Evolutionary conservation across 257 asterid genomes (phyloP).

Genomic region (Solanum chaucha): DNA sequence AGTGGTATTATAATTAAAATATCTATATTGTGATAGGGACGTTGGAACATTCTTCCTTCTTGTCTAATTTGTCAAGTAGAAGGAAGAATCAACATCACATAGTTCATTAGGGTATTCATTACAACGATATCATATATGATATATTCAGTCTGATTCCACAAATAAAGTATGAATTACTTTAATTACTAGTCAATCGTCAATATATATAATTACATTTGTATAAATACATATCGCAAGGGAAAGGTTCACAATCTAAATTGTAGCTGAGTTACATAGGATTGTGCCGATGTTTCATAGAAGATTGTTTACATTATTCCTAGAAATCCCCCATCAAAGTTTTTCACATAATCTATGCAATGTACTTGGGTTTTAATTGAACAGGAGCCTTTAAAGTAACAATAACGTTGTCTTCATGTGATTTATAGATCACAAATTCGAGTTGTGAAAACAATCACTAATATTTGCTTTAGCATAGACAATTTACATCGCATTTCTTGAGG

Average conservation of each 20-base stretch:
- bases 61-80: not conserved
- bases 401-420: too few relatives aligned
- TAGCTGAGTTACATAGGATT: not conserved
- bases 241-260: not conserved
- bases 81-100: not conserved
- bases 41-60: not conserved
- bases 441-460: not conserved
- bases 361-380: not conserved
- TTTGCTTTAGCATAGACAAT: too few relatives aligned
- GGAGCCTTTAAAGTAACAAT: not conserved
- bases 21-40: not conserved
- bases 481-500: too few relatives aligned
- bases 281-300: not conserved
- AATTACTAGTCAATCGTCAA: not conserved
- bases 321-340: not conserved
- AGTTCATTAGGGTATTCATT: not conserved
- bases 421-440: fast-evolving
- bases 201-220: not conserved
- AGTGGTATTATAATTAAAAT: not conserved
- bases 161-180: not conserved
- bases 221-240: not conserved
- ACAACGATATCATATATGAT: not conserved
- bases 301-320: not conserved
- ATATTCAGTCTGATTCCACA: too few relatives aligned
- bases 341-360: not conserved